These are phyloP conservation scores for Tylopilus cervinicoccineus DNA, from an alignment of 768 basidiomycete genomes.

Conservation along the genomic window DNA sequence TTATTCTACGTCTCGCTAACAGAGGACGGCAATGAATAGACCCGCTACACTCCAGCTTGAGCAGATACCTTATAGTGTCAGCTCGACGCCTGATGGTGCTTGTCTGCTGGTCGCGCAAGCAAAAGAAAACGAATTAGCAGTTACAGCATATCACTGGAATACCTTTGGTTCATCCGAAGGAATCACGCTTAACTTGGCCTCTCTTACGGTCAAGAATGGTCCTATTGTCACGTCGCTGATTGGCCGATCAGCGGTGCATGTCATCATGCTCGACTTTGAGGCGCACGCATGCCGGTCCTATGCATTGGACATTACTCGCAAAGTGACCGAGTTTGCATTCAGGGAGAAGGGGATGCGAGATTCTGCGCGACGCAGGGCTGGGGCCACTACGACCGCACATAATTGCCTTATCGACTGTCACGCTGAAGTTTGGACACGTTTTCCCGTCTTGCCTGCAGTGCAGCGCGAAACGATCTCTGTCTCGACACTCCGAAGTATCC, in stretches of 20 bases:
- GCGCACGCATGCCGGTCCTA: conserved; percentile 37
- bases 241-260: conserved; percentile 38
- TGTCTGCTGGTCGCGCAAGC: conserved; percentile 41
- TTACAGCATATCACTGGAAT: conserved; percentile 50
- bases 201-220: conserved; percentile 16
- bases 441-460: conserved; percentile 53
- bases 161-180: conserved; percentile 53
- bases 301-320: conserved; percentile 50
- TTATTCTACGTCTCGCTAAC: neutral
- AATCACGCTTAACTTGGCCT: conserved; percentile 34
- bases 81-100: conserved; percentile 52
- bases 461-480: conserved; percentile 40
- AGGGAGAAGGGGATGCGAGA: conserved; percentile 35
- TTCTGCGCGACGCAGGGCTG: conserved; percentile 4
- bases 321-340: conserved; percentile 54
- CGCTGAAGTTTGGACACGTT: conserved; percentile 56
- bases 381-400: conserved; percentile 28
- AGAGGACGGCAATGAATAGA: conserved; percentile 22
- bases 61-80: conserved; percentile 26
- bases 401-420: conserved; percentile 55
- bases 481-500: conserved; percentile 29
- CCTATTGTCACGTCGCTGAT: conserved; percentile 44
- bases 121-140: conserved; percentile 3
- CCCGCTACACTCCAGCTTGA: conserved; percentile 42
- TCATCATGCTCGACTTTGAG: conserved; percentile 37